Evolutionary conservation across 2,329 filamentous ascomycete genomes (phyloP).

Genomic region (Exserohilum turcica): DNA sequence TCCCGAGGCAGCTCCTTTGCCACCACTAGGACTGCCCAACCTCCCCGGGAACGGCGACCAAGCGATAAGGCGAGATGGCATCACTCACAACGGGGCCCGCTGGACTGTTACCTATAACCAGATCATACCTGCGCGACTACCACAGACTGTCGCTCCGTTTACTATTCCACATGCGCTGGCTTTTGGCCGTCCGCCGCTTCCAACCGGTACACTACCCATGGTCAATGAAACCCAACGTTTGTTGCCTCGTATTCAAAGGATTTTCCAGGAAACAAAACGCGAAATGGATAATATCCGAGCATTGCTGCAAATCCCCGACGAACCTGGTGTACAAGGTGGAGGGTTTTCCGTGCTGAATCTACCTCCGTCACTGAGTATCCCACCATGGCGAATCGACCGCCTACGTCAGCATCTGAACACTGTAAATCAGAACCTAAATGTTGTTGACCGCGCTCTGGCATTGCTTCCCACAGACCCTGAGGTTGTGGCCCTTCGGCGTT

Average conservation of each 20-base stretch:
- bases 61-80: slow-evolving; percentile 56
- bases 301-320: slow-evolving; percentile 22
- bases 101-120: slow-evolving; percentile 61
- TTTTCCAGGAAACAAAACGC: slow-evolving; percentile 34
- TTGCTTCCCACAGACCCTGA: slow-evolving; percentile 37
- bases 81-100: slow-evolving; percentile 58
- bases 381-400: slow-evolving; percentile 37
- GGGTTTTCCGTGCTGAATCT: not conserved
- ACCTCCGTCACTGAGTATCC: slow-evolving; percentile 11
- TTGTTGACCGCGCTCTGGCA: slow-evolving; percentile 36
- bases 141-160: slow-evolving; percentile 21
- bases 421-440: slow-evolving; percentile 31
- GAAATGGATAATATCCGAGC: slow-evolving; percentile 42
- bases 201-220: slow-evolving; percentile 16
- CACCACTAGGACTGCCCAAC: slow-evolving; percentile 5
- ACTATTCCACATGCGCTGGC: slow-evolving; percentile 29
- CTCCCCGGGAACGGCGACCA: slow-evolving; percentile 41
- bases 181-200: slow-evolving; percentile 26
- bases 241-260: slow-evolving; percentile 27
- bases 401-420: slow-evolving; percentile 35
- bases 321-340: slow-evolving; percentile 3
- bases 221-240: slow-evolving; percentile 23
- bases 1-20: slow-evolving; percentile 1
- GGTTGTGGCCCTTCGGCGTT: slow-evolving; percentile 35
- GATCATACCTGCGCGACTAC: slow-evolving; percentile 29